Evolutionary conservation across 768 basidiomycete species (phyloP), one percentile per base, ranked within the genome.

Genomic region (Rhodotorula graminis): DNA sequence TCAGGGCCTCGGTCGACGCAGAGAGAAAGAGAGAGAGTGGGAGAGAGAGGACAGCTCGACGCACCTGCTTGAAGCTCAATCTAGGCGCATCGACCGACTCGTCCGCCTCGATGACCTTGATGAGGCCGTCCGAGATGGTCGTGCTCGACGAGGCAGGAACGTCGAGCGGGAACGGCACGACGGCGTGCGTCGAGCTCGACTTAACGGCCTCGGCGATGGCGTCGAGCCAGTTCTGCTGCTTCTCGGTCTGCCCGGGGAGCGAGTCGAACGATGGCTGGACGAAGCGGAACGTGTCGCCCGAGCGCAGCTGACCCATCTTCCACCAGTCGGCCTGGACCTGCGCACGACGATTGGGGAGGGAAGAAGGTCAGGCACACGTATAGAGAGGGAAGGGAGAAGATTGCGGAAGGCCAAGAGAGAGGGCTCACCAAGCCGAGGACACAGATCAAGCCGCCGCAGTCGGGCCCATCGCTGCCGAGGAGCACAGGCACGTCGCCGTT

Each of bases 401-500:
- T n/a, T n/a, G n/a, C n/a, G n/a, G n/a, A n/a, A n/a, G n/a, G n/a
- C n/a, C 14, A 14, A 14, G 10, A 25, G 14, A 40, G 23, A 53
- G 16, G 42, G 5, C 31, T 33, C 2, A 67, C 67, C 42, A 63
- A 56, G 7, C 16, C 37, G 40, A 73, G 8, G 27, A 61, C 31
- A 33, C 71, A 88, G 21, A 87, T 77, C 64, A 88, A 87, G 3
- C 87, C 87, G 12, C 87, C 87, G 84, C 87, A 86, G 78, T 87
- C 86, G 0, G 87, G 87, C 0, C 86, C 86, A 76, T 88, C 88
- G 40, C 84, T 83, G 9, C 84, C 84, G 63, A 88, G 80, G n/a
- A 88, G 85, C 4, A 89, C 87, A 0, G 89, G 88, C 0, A 87
- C 88, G 77, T 89, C 88, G 3, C 88, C 88, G 74, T 89, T 89